A percentile compares a stretch with the other conserved stretches of the same genome.
These are phyloP conservation scores for Logfia minima DNA, from an alignment of 129 eudicot genomes.

Conservation along the genomic window DNA sequence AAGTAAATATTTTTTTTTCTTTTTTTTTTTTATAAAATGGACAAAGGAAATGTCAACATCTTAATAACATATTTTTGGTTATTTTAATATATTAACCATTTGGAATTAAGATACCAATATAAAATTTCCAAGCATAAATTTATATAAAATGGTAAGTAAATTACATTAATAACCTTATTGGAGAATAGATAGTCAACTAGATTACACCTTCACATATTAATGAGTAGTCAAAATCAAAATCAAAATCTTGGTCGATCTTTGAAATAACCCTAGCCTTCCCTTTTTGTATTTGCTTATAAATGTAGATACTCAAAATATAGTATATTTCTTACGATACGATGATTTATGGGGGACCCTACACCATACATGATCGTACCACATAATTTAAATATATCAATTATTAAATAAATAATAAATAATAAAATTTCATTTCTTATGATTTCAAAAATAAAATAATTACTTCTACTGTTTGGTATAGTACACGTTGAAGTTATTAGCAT, in stretches of 20 bases:
- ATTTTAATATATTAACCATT: too few species aligned
- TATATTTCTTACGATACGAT: slow-evolving; percentile 30
- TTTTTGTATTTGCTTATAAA: slow-evolving; percentile 22
- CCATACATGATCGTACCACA: slow-evolving; percentile 26
- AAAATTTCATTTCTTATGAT: too few species aligned
- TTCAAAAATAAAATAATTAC: too few species aligned
- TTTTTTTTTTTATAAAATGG: not conserved
- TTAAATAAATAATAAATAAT: too few species aligned
- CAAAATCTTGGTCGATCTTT: slow-evolving; percentile 26
- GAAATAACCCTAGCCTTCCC: slow-evolving; percentile 35
- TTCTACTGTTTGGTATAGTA: too few species aligned
- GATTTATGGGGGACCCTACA: slow-evolving; percentile 39
- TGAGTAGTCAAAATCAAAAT: slow-evolving; percentile 38
- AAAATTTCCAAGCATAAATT: not conserved
- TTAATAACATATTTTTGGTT: not conserved
- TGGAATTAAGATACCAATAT: too few species aligned
- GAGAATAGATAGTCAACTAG: slow-evolving; percentile 21
- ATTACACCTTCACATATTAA: slow-evolving; percentile 22
- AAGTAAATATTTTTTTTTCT: slow-evolving; percentile 6
- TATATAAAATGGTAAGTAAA: not conserved
- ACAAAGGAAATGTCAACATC: slow-evolving; percentile 3
- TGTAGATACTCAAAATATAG: slow-evolving; percentile 26
- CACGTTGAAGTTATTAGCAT: too few species aligned
- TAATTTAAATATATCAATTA: too few species aligned
- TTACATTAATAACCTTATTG: not conserved